Evolutionary conservation across 202 grass and related monocot genomes (phyloP).

Genomic region (Schoenoplectus triqueter): DNA sequence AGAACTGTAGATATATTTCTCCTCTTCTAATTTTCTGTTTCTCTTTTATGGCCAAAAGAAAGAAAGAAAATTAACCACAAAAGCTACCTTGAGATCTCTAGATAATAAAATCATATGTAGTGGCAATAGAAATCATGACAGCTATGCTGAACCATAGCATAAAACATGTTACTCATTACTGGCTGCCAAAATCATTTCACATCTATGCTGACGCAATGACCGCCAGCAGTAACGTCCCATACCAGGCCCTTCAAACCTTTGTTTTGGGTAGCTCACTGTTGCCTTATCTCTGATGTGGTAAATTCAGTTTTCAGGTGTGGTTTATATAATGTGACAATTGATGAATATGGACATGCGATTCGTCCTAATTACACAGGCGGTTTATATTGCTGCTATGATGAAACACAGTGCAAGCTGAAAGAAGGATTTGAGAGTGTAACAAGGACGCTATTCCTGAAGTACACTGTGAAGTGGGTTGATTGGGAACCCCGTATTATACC

Average conservation of each 20-base stretch:
- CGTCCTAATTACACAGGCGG: constrained; percentile 53
- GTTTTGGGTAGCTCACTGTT: not conserved
- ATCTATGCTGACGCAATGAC: not conserved
- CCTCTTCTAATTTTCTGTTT: not conserved
- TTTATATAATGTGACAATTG: constrained; percentile 63
- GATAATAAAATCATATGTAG: not conserved
- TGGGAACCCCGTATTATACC: constrained; percentile 58
- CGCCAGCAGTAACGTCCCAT: not conserved
- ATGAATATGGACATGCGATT: constrained; percentile 53
- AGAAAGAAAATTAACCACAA: not conserved
- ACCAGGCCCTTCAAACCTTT: not conserved
- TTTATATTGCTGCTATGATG: constrained; percentile 71
- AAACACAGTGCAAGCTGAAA: constrained; percentile 55
- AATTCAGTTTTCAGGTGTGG: constrained; percentile 40
- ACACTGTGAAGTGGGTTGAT: constrained; percentile 72
- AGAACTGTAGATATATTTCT: not conserved
- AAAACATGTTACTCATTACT: not conserved
- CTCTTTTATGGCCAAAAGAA: not conserved
- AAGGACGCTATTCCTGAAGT: constrained; percentile 65
- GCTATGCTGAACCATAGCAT: not conserved
- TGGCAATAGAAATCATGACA: not conserved
- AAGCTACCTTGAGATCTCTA: not conserved
- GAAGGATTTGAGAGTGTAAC: constrained; percentile 43
- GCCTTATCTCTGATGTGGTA: not conserved
- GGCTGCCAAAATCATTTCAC: not conserved